phyloP scores from a whole-genome alignment of 371 early-diverging fungal species.

The Coemansia sp. region DNA sequence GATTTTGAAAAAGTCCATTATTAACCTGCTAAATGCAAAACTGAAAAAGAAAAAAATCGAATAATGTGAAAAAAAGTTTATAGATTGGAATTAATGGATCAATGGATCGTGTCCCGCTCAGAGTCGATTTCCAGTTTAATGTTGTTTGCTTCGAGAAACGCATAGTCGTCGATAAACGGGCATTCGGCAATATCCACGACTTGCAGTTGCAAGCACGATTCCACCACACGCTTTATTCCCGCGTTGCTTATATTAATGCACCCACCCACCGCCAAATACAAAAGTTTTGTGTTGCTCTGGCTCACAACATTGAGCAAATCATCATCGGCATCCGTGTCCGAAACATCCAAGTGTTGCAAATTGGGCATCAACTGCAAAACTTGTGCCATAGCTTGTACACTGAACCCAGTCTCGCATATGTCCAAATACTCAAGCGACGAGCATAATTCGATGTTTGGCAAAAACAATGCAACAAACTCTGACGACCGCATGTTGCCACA shows the following conservation, averaged over 20 bases:
- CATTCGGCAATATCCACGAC: background rate
- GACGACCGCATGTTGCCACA: slow-evolving; percentile 13
- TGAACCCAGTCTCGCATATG: slow-evolving; percentile 9
- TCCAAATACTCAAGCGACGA: slow-evolving; percentile 1
- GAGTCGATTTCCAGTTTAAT: background rate
- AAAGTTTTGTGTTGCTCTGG: background rate
- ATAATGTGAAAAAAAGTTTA: background rate
- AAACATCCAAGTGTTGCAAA: background rate
- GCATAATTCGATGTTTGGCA: background rate
- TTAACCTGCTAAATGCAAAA: background rate
- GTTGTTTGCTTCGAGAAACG: background rate
- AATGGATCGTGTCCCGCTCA: background rate
- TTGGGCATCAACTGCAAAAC: slow-evolving; percentile 2
- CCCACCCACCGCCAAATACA: background rate
- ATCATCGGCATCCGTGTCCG: slow-evolving; percentile 2
- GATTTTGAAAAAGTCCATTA: slow-evolving; percentile 70
- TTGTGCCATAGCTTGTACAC: background rate
- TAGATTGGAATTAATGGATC: background rate
- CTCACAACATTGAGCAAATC: background rate
- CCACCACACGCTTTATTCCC: background rate
- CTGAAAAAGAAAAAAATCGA: background rate
- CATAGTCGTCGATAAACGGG: background rate
- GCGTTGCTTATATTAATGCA: background rate
- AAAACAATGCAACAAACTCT: background rate
- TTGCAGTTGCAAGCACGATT: background rate